Percentiles rank a stretch among this genome's conserved stretches.
phyloP scores from a whole-genome alignment of 2,329 filamentous ascomycete genomes.

The Clarireedia homoeocarpa region DNA sequence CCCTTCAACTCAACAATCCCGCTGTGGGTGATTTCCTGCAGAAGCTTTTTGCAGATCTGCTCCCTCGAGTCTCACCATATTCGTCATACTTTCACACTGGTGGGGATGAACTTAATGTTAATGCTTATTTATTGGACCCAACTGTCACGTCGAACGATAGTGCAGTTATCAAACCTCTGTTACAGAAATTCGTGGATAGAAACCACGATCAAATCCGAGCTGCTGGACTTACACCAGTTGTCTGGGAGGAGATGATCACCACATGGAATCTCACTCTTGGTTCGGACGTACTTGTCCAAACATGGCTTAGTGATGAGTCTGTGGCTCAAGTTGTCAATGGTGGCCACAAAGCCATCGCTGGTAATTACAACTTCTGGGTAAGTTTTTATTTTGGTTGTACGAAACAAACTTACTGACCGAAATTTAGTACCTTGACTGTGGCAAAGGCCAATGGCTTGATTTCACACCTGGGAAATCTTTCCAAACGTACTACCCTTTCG shows the following conservation, averaged over 20 bases:
- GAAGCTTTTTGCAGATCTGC: conserved; percentile 64
- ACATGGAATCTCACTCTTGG: conserved; percentile 71
- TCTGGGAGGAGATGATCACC: conserved; percentile 83
- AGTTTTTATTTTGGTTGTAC: conserved; percentile 22
- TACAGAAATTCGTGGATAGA: conserved; percentile 69
- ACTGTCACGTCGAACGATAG: conserved; percentile 60
- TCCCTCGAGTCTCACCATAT: conserved; percentile 64
- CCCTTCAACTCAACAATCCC: conserved; percentile 68
- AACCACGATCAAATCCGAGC: conserved; percentile 58
- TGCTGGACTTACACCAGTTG: conserved; percentile 61
- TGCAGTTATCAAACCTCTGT: conserved; percentile 59
- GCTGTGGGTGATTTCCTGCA: conserved; percentile 65
- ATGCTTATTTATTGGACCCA: conserved; percentile 66
- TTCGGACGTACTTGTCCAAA: conserved; percentile 66
- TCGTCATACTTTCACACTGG: conserved; percentile 76
- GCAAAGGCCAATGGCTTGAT: conserved; percentile 71
- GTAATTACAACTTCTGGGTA: conserved; percentile 72
- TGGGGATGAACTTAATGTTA: conserved; percentile 77
- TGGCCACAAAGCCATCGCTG: conserved; percentile 66
- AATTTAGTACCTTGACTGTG: conserved; percentile 70
- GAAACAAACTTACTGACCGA: conserved; percentile 13
- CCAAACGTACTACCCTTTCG: conserved; percentile 56
- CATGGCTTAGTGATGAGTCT: conserved; percentile 60
- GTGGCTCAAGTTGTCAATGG: conserved; percentile 50
- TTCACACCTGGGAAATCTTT: conserved; percentile 51